These are phyloP conservation scores for Megacollybia marginata DNA, from an alignment of 768 basidiomycete species.

Conservation along the genomic window DNA sequence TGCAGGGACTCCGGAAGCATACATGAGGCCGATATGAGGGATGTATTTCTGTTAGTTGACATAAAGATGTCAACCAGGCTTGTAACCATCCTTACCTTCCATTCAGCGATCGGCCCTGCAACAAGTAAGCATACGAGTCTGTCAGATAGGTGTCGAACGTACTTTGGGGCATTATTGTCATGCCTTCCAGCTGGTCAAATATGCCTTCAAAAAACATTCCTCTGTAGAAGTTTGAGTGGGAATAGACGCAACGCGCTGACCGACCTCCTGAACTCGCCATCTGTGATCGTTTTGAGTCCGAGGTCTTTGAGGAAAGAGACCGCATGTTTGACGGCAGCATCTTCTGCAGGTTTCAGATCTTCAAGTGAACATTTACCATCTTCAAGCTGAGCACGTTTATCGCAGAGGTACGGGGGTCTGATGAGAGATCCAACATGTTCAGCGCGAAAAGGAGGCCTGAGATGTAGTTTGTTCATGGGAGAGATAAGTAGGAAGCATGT, in stretches of 20 bases:
- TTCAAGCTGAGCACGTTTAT: slow-evolving; percentile 38
- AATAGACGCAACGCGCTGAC: neutral
- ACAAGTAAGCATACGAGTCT: slow-evolving; percentile 1
- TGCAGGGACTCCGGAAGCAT: slow-evolving; percentile 29
- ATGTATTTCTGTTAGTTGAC: slow-evolving; percentile 27
- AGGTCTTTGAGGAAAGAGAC: slow-evolving; percentile 45
- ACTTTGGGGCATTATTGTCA: slow-evolving; percentile 47
- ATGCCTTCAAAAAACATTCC: slow-evolving; percentile 58
- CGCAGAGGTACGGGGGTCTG: slow-evolving; percentile 41
- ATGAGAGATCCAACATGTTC: slow-evolving; percentile 61
- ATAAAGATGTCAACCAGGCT: slow-evolving; percentile 6
- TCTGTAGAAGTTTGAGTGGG: slow-evolving; percentile 20
- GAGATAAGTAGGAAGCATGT: neutral
- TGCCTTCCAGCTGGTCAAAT: slow-evolving; percentile 60
- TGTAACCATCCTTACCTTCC: slow-evolving; percentile 32
- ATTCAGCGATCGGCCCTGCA: slow-evolving; percentile 37
- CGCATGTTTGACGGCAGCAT: slow-evolving; percentile 45
- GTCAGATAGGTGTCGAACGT: slow-evolving; percentile 4
- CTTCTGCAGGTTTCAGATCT: slow-evolving; percentile 42
- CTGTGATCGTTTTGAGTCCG: slow-evolving; percentile 55
- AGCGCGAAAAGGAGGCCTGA: slow-evolving; percentile 35
- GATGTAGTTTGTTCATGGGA: slow-evolving; percentile 13
- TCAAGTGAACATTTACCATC: slow-evolving; percentile 29
- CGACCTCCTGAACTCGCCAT: slow-evolving; percentile 47
- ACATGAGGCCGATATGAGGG: slow-evolving; percentile 38